Base-by-base conservation (phyloP, 2,329 filamentous ascomycete species). In the Ophiobolus disseminans region DNA sequence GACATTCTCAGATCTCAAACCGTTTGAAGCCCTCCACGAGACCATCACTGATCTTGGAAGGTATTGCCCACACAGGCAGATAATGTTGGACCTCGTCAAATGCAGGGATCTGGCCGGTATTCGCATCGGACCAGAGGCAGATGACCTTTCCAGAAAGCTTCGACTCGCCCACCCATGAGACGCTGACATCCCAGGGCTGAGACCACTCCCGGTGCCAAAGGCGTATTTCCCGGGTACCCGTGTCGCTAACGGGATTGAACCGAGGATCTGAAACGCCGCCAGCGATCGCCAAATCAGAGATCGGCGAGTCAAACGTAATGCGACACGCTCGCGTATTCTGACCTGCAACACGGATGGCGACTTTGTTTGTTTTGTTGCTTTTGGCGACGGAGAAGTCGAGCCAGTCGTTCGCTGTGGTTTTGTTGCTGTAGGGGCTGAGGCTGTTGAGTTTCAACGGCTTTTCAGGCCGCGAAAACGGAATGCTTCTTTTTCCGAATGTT, bases 41-140 rank as follows among this genome's bases (percentile, higher is more conserved):
- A 1, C 90, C 92, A 74, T 91, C 88, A 20, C 80, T 80, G 55
- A 84, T 75, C 75, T 96, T 97, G 3, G 86, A 86, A 21, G 91
- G 78, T 8, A 87, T 86, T 5, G 86, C 85, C 94, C 94, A 99
- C 4, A 79, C 76, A 0, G 94, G 94, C 59, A 86, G 81, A 73
- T 86, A 97, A 68, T 86, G 82, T 59, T 82, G 77, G 39, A 90
- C 79, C 74, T 97, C 92, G 60, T 94, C 88, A 41, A 93, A 82
- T 1, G 92, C 92, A 0, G 93, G 92, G 38, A 97, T 91, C 1
- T 80, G 80, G 3, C 84, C 87, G 26, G 77, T 75, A 65, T 97
- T 97, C 35, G 84, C 86, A 75, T 99, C 94, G 63, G 88, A 91
- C 91, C 92, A 97, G 23, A 89, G 78, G 73, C 94, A 97, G 13